phyloP scores from a whole-genome alignment of 2,329 filamentous ascomycete genomes.

The Exserohilum rostratum region DNA sequence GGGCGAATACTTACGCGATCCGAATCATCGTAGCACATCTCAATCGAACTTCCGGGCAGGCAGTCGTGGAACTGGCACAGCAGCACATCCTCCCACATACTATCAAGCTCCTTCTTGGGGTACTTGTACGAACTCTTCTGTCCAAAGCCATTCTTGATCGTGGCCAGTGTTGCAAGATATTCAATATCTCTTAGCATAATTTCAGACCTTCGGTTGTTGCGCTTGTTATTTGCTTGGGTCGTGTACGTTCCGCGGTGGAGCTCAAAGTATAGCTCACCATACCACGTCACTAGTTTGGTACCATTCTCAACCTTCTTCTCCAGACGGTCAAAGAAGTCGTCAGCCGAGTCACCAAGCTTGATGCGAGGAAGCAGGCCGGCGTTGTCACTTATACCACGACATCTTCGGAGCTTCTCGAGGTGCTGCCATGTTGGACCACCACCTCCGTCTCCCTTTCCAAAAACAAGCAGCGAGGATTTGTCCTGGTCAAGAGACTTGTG shows the following conservation, averaged over 20 bases:
- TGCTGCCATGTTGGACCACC: slow-evolving; percentile 94
- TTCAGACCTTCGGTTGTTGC: slow-evolving; percentile 87
- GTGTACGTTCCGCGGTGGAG: slow-evolving; percentile 97
- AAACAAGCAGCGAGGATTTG: slow-evolving; percentile 85
- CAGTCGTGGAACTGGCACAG: slow-evolving; percentile 98
- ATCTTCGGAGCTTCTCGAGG: slow-evolving; percentile 90
- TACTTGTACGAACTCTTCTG: slow-evolving; percentile 71
- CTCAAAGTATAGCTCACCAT: slow-evolving; percentile 97
- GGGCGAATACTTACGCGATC: slow-evolving; percentile 62
- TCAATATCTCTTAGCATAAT: slow-evolving; percentile 86
- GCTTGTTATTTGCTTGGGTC: slow-evolving; percentile 96
- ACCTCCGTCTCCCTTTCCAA: slow-evolving; percentile 95
- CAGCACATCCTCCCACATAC: slow-evolving; percentile 92
- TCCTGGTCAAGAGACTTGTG: slow-evolving; percentile 98
- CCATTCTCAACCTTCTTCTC: slow-evolving; percentile 74
- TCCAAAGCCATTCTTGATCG: slow-evolving; percentile 66
- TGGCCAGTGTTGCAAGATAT: slow-evolving; percentile 83
- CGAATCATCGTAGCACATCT: slow-evolving; percentile 98
- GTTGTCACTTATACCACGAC: slow-evolving; percentile 88
- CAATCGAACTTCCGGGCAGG: slow-evolving; percentile 90
- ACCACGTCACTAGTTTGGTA: slow-evolving; percentile 88
- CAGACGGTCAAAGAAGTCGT: slow-evolving; percentile 89
- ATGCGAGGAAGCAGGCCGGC: slow-evolving; percentile 82
- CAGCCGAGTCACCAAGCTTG: slow-evolving; percentile 86
- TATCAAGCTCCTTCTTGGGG: slow-evolving; percentile 90